Conservation (phyloP, 1,284 basidiomycete species). For the Cutaneotrichosporon mucoides region DNA sequence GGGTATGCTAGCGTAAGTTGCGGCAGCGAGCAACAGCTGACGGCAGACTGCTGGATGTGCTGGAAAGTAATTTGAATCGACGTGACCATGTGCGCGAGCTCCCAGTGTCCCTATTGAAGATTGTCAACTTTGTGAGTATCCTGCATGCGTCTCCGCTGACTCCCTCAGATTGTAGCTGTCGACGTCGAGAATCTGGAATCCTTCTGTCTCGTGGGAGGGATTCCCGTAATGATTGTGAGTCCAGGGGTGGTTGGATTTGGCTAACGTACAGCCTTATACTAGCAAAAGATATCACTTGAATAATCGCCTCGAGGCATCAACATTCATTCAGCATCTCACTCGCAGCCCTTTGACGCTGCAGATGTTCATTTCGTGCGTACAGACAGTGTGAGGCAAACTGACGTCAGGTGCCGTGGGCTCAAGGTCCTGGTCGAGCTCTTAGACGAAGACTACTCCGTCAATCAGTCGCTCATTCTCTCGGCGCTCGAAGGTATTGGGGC, state of each 20-base stretch:
- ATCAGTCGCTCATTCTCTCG: conserved; percentile 84
- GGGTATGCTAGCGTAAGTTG: conserved; percentile 72
- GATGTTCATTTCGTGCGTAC: conserved; percentile 90
- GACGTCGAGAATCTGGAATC: conserved; percentile 87
- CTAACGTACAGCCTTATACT: conserved; percentile 61
- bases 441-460: conserved; percentile 89
- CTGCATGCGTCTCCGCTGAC: conserved; percentile 2
- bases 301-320: conserved; percentile 89
- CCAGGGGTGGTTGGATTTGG: conserved; percentile 6
- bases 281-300: conserved; percentile 91
- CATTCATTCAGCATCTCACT: conserved; percentile 87
- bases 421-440: conserved; percentile 91
- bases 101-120: conserved; percentile 73
- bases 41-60: conserved; percentile 69
- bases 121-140: conserved; percentile 74
- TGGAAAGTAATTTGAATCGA: conserved; percentile 65
- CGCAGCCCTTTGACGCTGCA: conserved; percentile 89
- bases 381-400: not conserved
- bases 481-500: conserved; percentile 90
- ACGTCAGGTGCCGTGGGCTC: conserved; percentile 75
- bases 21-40: not conserved
- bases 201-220: conserved; percentile 89
- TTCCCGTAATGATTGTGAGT: conserved; percentile 82
- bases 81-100: conserved; percentile 61
- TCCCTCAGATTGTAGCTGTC: conserved; percentile 69